Base-by-base conservation (phyloP, 305 asterid genomes). In the Ruellia speciosa region DNA sequence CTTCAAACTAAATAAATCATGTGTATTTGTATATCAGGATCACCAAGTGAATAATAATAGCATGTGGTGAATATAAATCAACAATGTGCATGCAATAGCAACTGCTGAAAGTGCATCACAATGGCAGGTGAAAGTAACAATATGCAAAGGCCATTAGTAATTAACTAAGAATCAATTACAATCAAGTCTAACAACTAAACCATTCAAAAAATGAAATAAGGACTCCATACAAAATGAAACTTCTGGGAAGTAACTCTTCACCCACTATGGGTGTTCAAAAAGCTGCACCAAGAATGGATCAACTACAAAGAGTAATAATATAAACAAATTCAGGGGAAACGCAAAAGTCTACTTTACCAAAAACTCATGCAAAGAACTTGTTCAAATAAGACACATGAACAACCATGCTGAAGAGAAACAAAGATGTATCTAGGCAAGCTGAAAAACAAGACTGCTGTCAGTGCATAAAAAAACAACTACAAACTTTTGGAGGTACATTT, bases 401-500 rank as follows among this genome's bases (percentile, higher is more conserved):
- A 43, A 37, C 5, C 41, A 37, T 37, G 41, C 41, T 37, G 12
- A 7, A 37, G 9, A 37, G 0, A 37, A 3, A 37, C 41, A 4
- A 4, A 24, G 31, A 24, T 24, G 4, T 37, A 1, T 37, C 41
- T 37, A 37, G 0, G 41, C 12, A 37, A 37, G 9, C 9, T 7
- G 6, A 2, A 7, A 37, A 37, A 37, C 8, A 33, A 33, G 4
- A 33, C 37, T 3, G 6, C 8, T 3, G 37, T 33, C 37, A 8
- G 37, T 33, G 37, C 37, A n/a, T n/a, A 24, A 24, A 24, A 24
- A 37, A 15, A 10, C 67, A 52, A 41, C 19, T 18, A 52, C 6
- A 18, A 52, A 53, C 46, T 52, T 20, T 52, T 54, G 49, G 31
- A 63, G 31, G 43, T 14, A 48, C 47, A 28, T 34, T 33, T 46